Evolutionary conservation across 345 rosid genomes (phyloP), one percentile per base, ranked within the genome.

Genomic region (Orychophragmus violaceus): DNA sequence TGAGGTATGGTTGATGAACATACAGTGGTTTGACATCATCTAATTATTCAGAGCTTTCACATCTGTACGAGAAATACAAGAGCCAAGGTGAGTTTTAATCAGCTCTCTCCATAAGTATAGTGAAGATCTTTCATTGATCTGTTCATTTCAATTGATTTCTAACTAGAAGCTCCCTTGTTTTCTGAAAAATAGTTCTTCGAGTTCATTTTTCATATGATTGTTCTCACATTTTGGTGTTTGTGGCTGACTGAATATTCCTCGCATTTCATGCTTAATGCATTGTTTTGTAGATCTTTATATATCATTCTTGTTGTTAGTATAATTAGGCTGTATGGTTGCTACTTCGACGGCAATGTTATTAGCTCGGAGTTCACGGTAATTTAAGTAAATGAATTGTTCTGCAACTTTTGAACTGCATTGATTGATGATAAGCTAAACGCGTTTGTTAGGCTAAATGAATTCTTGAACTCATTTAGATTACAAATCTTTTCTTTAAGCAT

Each of bases 21-120:
- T 5, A 17, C 63, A 94, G 97, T 81, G 95, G 96, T 66, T 74
- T 94, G 77, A 88, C 99, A 39, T 68, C 87, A 52, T 75, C 96
- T 8, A 90, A 94, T 80, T 94, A 94, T 82, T 79, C 91, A 0
- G 97, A 94, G 77, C 89, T 94, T 32, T 80, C 96, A 17, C 84
- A 87, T 72, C 0, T 94, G 27, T 83, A 94, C 57, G 87, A 87
- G 78, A 94, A 88, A 65, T 94, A 90, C 88, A 90, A 85, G 74
- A 77, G 76, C 74, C 97, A 90, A 85, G 99, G 99, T 88, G 45
- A 73, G 39, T 24, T 49, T 19, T 51, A 2, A 25, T 29, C 21
- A 25, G 24, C 57, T 11, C 33, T 24, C 27, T 30, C 32, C n/a
- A 52, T 27, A 14, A 14, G 19, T 52, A 8, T 12, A 11, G 9